These are phyloP conservation scores for Vanrija pseudolonga DNA, from an alignment of 1,284 basidiomycete genomes.

Conservation along the genomic window DNA sequence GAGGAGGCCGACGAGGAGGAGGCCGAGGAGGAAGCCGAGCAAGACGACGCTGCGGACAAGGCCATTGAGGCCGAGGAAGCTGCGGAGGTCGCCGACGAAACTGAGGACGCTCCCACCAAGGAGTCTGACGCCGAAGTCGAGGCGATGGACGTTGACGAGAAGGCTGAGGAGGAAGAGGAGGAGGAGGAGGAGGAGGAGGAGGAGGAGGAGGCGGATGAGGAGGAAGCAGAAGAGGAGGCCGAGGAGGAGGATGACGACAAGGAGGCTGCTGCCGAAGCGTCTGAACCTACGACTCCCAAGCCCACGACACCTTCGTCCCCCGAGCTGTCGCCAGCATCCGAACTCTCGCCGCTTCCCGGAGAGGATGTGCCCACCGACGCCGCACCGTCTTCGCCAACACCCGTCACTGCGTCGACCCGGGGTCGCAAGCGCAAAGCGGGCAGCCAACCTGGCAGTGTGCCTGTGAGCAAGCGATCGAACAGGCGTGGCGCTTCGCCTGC, in stretches of 20 bases:
- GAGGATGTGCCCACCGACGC: slow-evolving; percentile 1
- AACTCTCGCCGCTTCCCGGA: slow-evolving; percentile 21
- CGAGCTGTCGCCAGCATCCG: slow-evolving; percentile 22
- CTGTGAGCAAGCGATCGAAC: slow-evolving; percentile 21
- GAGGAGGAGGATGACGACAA: not conserved
- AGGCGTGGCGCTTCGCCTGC: slow-evolving; percentile 16
- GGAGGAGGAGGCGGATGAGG: not conserved
- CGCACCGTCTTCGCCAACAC: slow-evolving; percentile 1
- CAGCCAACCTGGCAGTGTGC: slow-evolving; percentile 20
- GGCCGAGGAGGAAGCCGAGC: not conserved
- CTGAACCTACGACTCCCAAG: slow-evolving; percentile 1
- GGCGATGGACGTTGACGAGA: not conserved
- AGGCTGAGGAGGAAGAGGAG: not conserved
- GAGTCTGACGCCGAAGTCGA: not conserved
- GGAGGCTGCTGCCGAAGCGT: not conserved
- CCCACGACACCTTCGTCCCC: slow-evolving; percentile 10
- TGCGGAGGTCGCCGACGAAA: not conserved
- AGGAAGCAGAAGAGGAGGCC: not conserved
- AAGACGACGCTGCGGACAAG: not conserved
- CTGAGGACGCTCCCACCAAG: not conserved
- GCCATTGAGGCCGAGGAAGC: not conserved
- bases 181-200: not conserved
- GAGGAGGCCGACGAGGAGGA: slow-evolving; percentile 1
- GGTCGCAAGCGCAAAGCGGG: slow-evolving; percentile 31
- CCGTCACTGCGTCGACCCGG: slow-evolving; percentile 7